These are phyloP conservation scores for Strigomonas galati DNA, from an alignment of 208 protist genomes.

Conservation along the genomic window DNA sequence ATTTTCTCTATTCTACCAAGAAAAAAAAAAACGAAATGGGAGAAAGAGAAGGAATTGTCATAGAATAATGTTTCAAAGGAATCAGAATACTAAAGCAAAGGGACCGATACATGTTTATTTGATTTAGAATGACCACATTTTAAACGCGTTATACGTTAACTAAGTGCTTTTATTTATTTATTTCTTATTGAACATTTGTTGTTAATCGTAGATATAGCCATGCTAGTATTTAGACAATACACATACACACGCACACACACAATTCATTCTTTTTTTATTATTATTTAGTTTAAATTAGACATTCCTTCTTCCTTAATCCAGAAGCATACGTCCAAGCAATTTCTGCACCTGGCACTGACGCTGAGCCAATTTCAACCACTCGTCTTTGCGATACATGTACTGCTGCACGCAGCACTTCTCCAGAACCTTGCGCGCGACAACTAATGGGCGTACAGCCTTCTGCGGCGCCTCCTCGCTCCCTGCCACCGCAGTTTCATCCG, in stretches of 20 bases:
- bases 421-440: slow-evolving; percentile 77
- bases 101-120: too few species aligned
- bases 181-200: too few species aligned
- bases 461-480: slow-evolving; percentile 6
- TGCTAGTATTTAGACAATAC: too few species aligned
- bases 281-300: neutral
- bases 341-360: slow-evolving; percentile 77
- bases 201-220: neutral
- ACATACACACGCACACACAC: too few species aligned
- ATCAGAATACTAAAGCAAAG: too few species aligned
- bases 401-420: slow-evolving; percentile 86
- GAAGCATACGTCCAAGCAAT: slow-evolving; percentile 62
- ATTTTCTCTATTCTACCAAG: neutral
- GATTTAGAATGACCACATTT: too few species aligned
- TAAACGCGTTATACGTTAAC: too few species aligned
- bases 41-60: neutral
- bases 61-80: too few species aligned
- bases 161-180: too few species aligned
- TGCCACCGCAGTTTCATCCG: neutral
- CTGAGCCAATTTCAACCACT: slow-evolving; percentile 74
- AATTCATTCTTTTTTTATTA: too few species aligned
- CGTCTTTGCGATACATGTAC: slow-evolving; percentile 79
- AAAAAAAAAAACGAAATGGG: neutral
- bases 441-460: slow-evolving; percentile 7
- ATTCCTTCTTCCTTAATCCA: slow-evolving; percentile 16